Evolutionary conservation across 2,329 filamentous ascomycete genomes (phyloP).

Genomic region (Colletotrichum tofieldiae): DNA sequence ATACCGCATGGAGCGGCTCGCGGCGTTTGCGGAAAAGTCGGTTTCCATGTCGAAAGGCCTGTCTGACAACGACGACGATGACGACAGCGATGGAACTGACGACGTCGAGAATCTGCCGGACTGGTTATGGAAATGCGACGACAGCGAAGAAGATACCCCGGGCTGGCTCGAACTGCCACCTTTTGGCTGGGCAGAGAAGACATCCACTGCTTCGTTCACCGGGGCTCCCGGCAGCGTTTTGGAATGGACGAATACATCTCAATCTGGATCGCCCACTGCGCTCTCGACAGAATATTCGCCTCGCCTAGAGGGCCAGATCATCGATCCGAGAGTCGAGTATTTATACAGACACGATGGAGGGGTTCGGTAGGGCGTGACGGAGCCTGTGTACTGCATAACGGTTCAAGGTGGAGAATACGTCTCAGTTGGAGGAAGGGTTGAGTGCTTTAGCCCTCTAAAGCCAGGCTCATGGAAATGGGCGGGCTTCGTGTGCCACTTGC

Average conservation of each 20-base stretch:
- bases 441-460: background rate
- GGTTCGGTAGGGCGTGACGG: background rate
- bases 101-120: constrained; percentile 34
- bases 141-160: constrained; percentile 24
- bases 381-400: background rate
- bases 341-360: constrained; percentile 16
- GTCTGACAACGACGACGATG: constrained; percentile 22
- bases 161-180: constrained; percentile 31
- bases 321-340: constrained; percentile 24
- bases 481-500: background rate
- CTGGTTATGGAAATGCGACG: constrained; percentile 41
- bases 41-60: constrained; percentile 32
- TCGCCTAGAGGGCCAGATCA: background rate
- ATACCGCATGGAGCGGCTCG: constrained; percentile 50
- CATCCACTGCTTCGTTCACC: constrained; percentile 12
- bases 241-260: constrained; percentile 35
- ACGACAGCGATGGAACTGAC: constrained; percentile 24
- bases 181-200: constrained; percentile 23
- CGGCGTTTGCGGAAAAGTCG: constrained; percentile 50
- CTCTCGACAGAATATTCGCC: constrained; percentile 31
- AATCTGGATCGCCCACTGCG: constrained; percentile 23
- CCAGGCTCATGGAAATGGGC: background rate
- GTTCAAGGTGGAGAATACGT: background rate
- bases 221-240: background rate
- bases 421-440: background rate